Evolutionary conservation across 129 eudicot genomes (phyloP), one percentile per base, ranked within the genome.

Genomic region (Scalesia atractyloides): DNA sequence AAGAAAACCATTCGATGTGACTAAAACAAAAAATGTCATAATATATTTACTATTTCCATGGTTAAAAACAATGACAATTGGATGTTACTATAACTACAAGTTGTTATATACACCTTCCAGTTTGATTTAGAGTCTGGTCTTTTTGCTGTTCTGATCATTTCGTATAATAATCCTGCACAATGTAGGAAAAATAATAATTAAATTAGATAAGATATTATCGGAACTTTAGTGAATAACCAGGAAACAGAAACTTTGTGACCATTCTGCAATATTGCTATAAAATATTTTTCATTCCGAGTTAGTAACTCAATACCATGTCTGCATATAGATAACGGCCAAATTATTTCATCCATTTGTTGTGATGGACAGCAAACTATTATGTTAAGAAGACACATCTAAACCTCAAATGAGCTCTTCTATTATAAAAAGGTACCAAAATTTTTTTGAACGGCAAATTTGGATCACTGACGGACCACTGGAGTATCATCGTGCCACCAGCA

Each of bases 141-240:
- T 85, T 84, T 94, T n/a, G 96, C 74, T 9, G 96, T 76, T 75
- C 96, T 84, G 68, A 94, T 86, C 98, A 94, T 94, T 83, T 94
- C 97, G 75, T 82, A 62, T 75, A 94, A 73, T 53, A 90, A 78
- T 63, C 98, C 97, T 94, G 86, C 67, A 82, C 37, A 65, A 16
- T 16, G 26, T 47, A 52, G 0, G 72, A 70, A 61, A 66, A 5
- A 16, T 54, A 44, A 46, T 16, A 53, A 64, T 22, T 51, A 53
- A 22, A 61, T 19, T 37, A 16, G 24, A 16, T 49, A 17, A 60
- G 22, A 22, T 15, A 60, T 30, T 20, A 49, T 69, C 70, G 10
- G 30, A 19, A 49, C 34, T 43, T 34, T 14, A 14, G 46, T 46
- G 34, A 62, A 61, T 24, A 37, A 58, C n/a, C n/a, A 50, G n/a